Evolutionary conservation across 176 grass and related monocot genomes (phyloP), one percentile per base, ranked within the genome.

Genomic region (Neostapfia colusana): DNA sequence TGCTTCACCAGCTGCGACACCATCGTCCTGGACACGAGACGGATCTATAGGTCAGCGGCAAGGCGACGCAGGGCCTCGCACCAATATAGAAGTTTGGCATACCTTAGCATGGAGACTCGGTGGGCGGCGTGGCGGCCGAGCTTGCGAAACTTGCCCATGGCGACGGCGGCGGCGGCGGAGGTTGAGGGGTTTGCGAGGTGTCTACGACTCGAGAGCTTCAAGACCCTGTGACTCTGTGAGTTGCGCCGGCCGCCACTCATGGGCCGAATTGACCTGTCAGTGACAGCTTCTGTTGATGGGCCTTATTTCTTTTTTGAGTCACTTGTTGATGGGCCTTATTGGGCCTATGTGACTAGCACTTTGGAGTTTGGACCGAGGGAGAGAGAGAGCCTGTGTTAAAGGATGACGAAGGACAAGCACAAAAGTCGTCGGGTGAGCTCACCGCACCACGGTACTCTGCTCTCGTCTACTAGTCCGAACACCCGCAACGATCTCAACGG

Each of bases 1-100:
- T 99, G 95, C 91, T 95, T 99, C 80, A 99, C 89, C 60, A 99
- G 84, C 83, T 99, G 89, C 39, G 91, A 99, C 34, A 99, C 95
- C 95, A 99, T 99, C 48, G 91, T 99, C 87, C 95, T 99, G 86
- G 27, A 35, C 35, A 35, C 17, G 76, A 76, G 54, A 76, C 79
- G 26, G 63, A 80, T 63, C 55, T 48, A 64, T 20, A 39, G 23
- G 61, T 83, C 25, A 69, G 61, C 41, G 16, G n/a, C 57, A 48
- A 20, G 20, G 18, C 78, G 14, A 50, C 34, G 16, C 2, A 48
- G 16, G 36, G 54, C 21, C 21, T 23, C 10, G 40, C 7, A 5
- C 21, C 10, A 54, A 7, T 4, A 27, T 3, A 50, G 42, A 18
- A n/a, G 18, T 21, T 34, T 34, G 12, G 8, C 0, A 51, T 16